phyloP scores from a whole-genome alignment of 306 rosid species.

The Lablab purpureus region DNA sequence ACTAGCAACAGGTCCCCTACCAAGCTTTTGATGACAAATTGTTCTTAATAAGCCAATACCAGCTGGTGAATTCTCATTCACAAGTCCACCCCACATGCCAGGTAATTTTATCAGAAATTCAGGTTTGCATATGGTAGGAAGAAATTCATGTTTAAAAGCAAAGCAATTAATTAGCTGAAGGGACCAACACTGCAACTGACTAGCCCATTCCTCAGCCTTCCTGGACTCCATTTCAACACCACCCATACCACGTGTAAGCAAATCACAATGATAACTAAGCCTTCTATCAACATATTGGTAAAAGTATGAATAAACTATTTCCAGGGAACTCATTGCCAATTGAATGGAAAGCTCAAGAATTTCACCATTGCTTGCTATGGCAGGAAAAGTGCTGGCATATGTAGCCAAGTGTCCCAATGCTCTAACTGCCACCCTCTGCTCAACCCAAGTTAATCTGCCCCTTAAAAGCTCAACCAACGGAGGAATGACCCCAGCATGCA shows the following conservation, averaged over 20 bases:
- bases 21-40: conserved; percentile 94
- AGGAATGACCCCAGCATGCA: conserved; percentile 88
- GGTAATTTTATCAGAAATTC: conserved; percentile 87
- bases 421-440: conserved; percentile 98
- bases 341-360: conserved; percentile 95
- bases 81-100: conserved; percentile 99
- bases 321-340: conserved; percentile 87
- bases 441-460: conserved; percentile 98
- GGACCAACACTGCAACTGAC: conserved; percentile 99
- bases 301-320: conserved; percentile 96
- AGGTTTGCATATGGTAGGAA: conserved; percentile 86
- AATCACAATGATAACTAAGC: conserved; percentile 94
- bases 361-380: conserved; percentile 87
- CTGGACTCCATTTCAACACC: conserved; percentile 99
- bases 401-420: conserved; percentile 99
- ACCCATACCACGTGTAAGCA: conserved; percentile 99
- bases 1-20: conserved; percentile 91
- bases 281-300: conserved; percentile 92
- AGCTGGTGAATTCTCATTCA: conserved; percentile 97
- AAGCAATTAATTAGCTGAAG: conserved; percentile 97
- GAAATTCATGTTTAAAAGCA: conserved; percentile 95
- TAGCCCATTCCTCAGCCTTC: conserved; percentile 99
- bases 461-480: conserved; percentile 94
- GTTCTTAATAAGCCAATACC: conserved; percentile 95
- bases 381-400: conserved; percentile 83